Evolutionary conservation across 352 stramenopile species (phyloP), one percentile per base, ranked within the genome.

Genomic region (Phytophthora colocasiae): DNA sequence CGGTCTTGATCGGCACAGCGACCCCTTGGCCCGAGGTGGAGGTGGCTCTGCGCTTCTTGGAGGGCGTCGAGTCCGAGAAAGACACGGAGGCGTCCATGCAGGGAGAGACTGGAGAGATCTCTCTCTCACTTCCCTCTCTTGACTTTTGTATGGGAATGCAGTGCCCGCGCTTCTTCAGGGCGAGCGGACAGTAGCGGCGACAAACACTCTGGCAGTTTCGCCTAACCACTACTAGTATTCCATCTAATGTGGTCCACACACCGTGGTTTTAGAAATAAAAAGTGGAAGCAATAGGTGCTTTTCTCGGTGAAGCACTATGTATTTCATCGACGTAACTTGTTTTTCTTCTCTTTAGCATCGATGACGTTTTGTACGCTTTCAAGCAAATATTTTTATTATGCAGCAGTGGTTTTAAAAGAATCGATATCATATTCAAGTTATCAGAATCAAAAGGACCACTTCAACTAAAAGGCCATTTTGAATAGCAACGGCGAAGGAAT

Each of bases 381-480:
- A 2, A 22, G 22, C 22, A 22, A 22, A 22, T 22, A 22, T 22
- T 22, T n/a, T 19, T 19, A 19, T 19, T 19, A 19, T 19, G 19
- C 27, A 31, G 27, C 27, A 31, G 27, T 4, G 27, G 27, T 31
- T 31, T 19, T 19, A 19, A 22, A 22, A 22, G 2, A 22, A 22
- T 22, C 22, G 22, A 22, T 22, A 22, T 22, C 6, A 31, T 31
- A 31, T 31, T 31, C 27, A 31, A 31, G 27, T 31, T 31, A 22
- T 22, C 22, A 22, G 22, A 22, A 22, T 22, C 22, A 22, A 22
- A 22, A 22, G 22, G 22, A 22, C 22, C 22, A 22, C 22, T 22
- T 31, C 27, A 31, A 55, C 78, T 83, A 96, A 63, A 92, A 96
- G 52, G 83, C 77, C 85, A 96, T 93, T 68, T 76, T 92, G 69